A percentile compares a stretch with the other conserved stretches of the same genome.
Evolutionary conservation across 768 basidiomycete species (phyloP).

Genomic region (Suillus decipiens): DNA sequence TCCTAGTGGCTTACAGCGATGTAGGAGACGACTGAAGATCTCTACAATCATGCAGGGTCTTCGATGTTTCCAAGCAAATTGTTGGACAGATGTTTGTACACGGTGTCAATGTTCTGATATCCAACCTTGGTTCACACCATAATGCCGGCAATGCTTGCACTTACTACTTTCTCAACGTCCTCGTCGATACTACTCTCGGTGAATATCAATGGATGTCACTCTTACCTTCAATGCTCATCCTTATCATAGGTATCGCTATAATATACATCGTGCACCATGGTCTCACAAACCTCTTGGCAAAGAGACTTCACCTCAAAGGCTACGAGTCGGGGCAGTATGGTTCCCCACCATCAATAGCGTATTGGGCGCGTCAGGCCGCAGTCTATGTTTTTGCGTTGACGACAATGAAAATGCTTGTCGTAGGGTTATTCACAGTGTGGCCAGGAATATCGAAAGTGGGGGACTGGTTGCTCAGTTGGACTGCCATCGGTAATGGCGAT

Average conservation of each 20-base stretch:
- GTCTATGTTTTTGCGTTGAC: slow-evolving; percentile 82
- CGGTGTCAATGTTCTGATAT: slow-evolving; percentile 75
- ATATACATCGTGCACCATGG: slow-evolving; percentile 74
- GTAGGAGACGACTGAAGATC: slow-evolving; percentile 13
- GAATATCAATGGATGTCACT: slow-evolving; percentile 25
- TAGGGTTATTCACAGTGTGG: slow-evolving; percentile 69
- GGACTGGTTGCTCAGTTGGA: slow-evolving; percentile 88
- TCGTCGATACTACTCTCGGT: slow-evolving; percentile 80
- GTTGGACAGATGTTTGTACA: slow-evolving; percentile 85
- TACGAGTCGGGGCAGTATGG: slow-evolving; percentile 91
- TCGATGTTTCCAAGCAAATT: slow-evolving; percentile 91
- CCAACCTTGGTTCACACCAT: slow-evolving; percentile 70
- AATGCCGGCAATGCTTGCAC: slow-evolving; percentile 84
- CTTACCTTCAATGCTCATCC: slow-evolving; percentile 12
- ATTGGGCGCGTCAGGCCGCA: slow-evolving; percentile 76
- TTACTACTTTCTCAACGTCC: slow-evolving; percentile 89
- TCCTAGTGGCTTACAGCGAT: background rate
- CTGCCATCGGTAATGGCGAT: slow-evolving; percentile 59
- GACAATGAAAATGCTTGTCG: slow-evolving; percentile 90
- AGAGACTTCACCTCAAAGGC: slow-evolving; percentile 67
- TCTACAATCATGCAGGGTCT: slow-evolving; percentile 55
- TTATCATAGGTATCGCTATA: slow-evolving; percentile 69
- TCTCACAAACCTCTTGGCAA: slow-evolving; percentile 63
- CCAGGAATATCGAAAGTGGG: slow-evolving; percentile 73
- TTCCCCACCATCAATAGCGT: slow-evolving; percentile 69